These are phyloP conservation scores for Wickerhamomyces queroliae DNA, from an alignment of 805 yeast species.

Conservation along the genomic window DNA sequence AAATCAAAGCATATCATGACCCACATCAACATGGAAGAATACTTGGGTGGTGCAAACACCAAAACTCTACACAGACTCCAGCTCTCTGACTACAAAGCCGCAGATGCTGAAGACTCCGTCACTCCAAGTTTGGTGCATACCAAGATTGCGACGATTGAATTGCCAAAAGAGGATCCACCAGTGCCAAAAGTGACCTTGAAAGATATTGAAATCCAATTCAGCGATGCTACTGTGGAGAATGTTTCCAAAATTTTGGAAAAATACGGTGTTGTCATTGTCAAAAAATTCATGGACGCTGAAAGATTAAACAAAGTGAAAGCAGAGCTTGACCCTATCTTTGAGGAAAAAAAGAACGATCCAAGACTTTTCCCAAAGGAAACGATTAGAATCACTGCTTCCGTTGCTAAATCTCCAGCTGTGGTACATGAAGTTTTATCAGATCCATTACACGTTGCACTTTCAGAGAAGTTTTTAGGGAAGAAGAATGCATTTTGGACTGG, in stretches of 20 bases:
- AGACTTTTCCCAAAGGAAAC: slow-evolving; percentile 18
- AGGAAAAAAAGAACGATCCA: slow-evolving; percentile 11
- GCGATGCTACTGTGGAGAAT: slow-evolving; percentile 6
- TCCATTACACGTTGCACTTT: slow-evolving; percentile 14
- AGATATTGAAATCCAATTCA: background rate
- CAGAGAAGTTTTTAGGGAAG: slow-evolving; percentile 16
- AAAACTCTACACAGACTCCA: background rate
- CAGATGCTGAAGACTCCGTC: background rate
- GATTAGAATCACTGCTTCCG: slow-evolving; percentile 13
- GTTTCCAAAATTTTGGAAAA: slow-evolving; percentile 11
- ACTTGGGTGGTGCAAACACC: slow-evolving; percentile 1
- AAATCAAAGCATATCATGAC: too few species aligned
- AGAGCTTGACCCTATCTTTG: slow-evolving; percentile 16
- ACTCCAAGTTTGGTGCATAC: slow-evolving; percentile 1
- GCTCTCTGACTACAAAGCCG: background rate
- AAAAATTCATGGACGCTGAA: slow-evolving; percentile 8
- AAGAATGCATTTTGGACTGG: slow-evolving; percentile 20
- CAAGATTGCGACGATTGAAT: background rate
- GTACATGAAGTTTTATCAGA: slow-evolving; percentile 15
- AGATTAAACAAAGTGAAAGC: slow-evolving; percentile 7
- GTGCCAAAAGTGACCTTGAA: background rate
- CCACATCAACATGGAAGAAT: background rate
- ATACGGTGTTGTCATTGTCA: slow-evolving; percentile 18
- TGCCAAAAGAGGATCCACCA: background rate
- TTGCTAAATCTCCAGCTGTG: slow-evolving; percentile 14